Conservation (phyloP, 139 green algal species). For the Microglena sp. region DNA sequence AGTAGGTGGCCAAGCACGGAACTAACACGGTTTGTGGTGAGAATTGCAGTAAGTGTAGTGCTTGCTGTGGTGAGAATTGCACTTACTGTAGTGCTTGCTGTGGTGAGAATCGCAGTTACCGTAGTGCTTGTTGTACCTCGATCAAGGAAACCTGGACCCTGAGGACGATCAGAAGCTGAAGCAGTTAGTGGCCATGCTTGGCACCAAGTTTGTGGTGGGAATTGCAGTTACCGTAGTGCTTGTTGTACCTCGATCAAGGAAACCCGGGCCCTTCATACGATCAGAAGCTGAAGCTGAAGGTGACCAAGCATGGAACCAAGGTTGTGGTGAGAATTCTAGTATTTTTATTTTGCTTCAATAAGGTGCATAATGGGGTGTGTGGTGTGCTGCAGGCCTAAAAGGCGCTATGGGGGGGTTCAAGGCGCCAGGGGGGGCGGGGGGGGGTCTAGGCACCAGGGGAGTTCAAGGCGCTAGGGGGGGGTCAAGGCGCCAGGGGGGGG, state of each 20-base stretch:
- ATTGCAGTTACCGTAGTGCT: background rate
- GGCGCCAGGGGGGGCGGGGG: no score
- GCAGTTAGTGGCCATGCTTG: slow-evolving; percentile 11
- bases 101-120: no score
- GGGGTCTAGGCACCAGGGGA: no score
- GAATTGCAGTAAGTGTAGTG: background rate
- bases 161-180: slow-evolving; percentile 18
- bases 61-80: no score
- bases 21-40: background rate
- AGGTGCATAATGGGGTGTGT: no score
- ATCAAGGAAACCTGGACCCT: background rate
- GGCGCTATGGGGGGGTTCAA: no score
- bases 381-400: no score
- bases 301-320: background rate
- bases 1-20: background rate
- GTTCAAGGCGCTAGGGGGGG: background rate
- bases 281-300: background rate
- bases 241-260: slow-evolving; percentile 2
- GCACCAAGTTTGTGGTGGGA: slow-evolving; percentile 18
- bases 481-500: slow-evolving; percentile 7
- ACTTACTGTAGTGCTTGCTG: background rate
- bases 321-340: no score
- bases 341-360: background rate
- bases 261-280: no score
- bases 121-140: background rate